A percentile compares a stretch with the other conserved stretches of the same genome.
These are phyloP conservation scores for Trichosporon faecale DNA, from an alignment of 1,284 basidiomycete genomes.

Conservation along the genomic window DNA sequence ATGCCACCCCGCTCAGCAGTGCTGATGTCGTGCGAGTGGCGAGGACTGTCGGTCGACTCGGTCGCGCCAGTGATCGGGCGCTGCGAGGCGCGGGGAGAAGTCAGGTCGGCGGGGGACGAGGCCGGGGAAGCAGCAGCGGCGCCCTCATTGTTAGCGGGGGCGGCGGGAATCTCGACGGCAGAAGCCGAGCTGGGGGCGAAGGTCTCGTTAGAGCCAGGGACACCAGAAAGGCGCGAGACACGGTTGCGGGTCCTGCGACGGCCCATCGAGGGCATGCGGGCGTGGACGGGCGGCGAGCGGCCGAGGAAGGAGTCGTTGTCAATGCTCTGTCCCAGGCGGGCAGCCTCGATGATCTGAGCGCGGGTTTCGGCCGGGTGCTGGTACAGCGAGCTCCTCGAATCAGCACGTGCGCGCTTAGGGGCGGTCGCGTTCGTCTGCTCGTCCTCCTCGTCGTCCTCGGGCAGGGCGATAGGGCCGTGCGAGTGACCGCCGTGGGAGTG, in stretches of 20 bases:
- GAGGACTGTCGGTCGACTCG: neutral
- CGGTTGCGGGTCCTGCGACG: constrained; percentile 24
- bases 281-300: constrained; percentile 30
- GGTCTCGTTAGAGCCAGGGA: constrained; percentile 37
- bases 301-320: constrained; percentile 27
- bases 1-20: constrained; percentile 19
- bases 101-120: neutral
- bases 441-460: constrained; percentile 26
- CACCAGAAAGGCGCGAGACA: constrained; percentile 18
- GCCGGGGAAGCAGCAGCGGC: neutral
- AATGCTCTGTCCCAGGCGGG: constrained; percentile 53
- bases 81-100: neutral
- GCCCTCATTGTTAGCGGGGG: neutral
- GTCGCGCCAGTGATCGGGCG: neutral
- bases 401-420: constrained; percentile 33
- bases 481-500: constrained; percentile 53
- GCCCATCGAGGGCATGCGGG: constrained; percentile 24
- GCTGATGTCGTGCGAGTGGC: constrained; percentile 14
- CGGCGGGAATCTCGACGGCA: constrained; percentile 16
- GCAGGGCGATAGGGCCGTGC: constrained; percentile 33
- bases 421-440: neutral
- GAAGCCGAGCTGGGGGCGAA: constrained; percentile 29
- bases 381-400: constrained; percentile 51
- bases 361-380: constrained; percentile 81
- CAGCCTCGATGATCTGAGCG: constrained; percentile 80